Conservation (phyloP, 2,329 filamentous ascomycete species). For the Allantophomopsis cytisporea region DNA sequence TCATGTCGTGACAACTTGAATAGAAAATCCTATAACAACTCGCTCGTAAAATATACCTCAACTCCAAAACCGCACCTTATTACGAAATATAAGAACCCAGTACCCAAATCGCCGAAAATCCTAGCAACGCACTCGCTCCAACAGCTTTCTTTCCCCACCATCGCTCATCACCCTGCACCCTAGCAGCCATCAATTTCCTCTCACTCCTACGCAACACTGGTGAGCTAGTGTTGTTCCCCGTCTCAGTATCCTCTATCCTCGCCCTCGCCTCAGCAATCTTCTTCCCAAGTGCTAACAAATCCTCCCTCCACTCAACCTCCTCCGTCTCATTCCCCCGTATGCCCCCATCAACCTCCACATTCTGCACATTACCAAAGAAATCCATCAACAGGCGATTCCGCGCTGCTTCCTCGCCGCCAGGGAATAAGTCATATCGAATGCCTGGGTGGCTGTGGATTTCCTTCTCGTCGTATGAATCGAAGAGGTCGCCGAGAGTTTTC, state of each 20-base stretch:
- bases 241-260: slow-evolving; percentile 26
- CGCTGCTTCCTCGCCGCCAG: slow-evolving; percentile 64
- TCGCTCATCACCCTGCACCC: slow-evolving; percentile 48
- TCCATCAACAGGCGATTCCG: slow-evolving; percentile 78
- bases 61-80: slow-evolving; percentile 47
- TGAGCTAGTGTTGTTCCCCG: slow-evolving; percentile 8
- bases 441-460: slow-evolving; percentile 93
- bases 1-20: too few relatives aligned
- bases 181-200: slow-evolving; percentile 34
- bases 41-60: too few relatives aligned
- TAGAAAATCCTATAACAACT: too few relatives aligned
- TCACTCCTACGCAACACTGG: slow-evolving; percentile 7
- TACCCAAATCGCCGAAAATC: slow-evolving; percentile 45
- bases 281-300: slow-evolving; percentile 63
- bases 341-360: slow-evolving; percentile 65
- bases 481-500: slow-evolving; percentile 82
- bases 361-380: slow-evolving; percentile 97
- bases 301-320: slow-evolving; percentile 49
- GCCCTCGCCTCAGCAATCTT: slow-evolving; percentile 34
- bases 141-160: slow-evolving; percentile 55
- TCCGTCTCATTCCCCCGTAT: slow-evolving; percentile 27
- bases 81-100: slow-evolving; percentile 35
- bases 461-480: slow-evolving; percentile 87
- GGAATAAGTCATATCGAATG: slow-evolving; percentile 90
- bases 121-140: slow-evolving; percentile 47